Evolutionary conservation across 306 rosid genomes (phyloP).

Genomic region (Biancaea sappan): DNA sequence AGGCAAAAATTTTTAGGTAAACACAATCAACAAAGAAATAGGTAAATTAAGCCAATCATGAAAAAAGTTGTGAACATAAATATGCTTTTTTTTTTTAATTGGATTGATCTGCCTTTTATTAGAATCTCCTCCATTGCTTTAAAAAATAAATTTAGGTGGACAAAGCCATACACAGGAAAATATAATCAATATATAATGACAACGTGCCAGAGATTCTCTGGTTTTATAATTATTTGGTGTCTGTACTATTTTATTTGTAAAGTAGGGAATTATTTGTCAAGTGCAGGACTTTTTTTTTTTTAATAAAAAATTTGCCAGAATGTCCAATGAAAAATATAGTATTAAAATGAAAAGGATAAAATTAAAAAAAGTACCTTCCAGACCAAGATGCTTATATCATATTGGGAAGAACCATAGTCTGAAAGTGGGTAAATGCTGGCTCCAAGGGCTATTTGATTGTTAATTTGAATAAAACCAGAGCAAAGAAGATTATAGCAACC

Average conservation of each 20-base stretch:
- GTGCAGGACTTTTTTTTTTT: constrained; percentile 26
- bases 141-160: not conserved
- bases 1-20: not conserved
- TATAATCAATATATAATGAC: constrained; percentile 31
- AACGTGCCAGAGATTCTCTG: constrained; percentile 46
- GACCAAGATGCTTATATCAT: constrained; percentile 56
- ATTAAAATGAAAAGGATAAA: constrained; percentile 1
- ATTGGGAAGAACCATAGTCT: constrained; percentile 52
- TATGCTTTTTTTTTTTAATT: too few relatives aligned
- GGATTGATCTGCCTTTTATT: too few relatives aligned
- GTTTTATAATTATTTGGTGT: constrained; percentile 26
- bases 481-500: constrained; percentile 70
- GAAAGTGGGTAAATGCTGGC: constrained; percentile 60
- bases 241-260: constrained; percentile 1
- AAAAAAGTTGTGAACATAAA: not conserved
- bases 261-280: constrained; percentile 24
- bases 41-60: not conserved
- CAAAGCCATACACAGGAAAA: not conserved
- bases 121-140: not conserved
- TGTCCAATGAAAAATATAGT: constrained; percentile 34
- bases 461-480: constrained; percentile 62
- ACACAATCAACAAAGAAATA: too few relatives aligned
- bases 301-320: too few relatives aligned
- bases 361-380: constrained; percentile 52
- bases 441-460: constrained; percentile 57